Evolutionary conservation across 2,329 filamentous ascomycete species (phyloP), one percentile per base, ranked within the genome.

Genomic region (Cryoendolithus antarcticus): DNA sequence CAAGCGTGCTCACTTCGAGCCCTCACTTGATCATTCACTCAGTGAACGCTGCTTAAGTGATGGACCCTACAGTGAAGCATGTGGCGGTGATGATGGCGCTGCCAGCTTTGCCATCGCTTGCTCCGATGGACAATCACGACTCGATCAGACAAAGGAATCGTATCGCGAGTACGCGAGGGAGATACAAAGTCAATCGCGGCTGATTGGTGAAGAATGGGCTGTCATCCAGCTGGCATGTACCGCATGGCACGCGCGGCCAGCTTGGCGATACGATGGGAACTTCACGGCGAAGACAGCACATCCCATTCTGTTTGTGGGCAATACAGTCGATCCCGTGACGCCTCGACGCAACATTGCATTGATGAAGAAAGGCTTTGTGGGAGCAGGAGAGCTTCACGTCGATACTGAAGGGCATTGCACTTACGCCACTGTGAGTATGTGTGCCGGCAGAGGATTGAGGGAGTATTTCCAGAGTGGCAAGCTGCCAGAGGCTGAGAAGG

Each of bases 281-380:
- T 45, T 52, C 38, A 43, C 29, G 9, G 57, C 47, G 43, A 59
- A 65, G 19, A 74, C 68, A 5, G 60, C 64, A 6, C 65, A 72
- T 45, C 75, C 75, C 0, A 59, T 79, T 21, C 61, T 79, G 6
- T 72, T 75, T 49, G 57, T 77, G 8, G 69, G 67, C 30, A 77
- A 72, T 48, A 70, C 67, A 0, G 62, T 70, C 9, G 75, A 79
- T 41, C 75, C 76, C 0, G 71, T 79, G 1, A 78, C 74, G 0
- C 74, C 74, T 2, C 54, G 77, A 4, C 47, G 51, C 34, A 64
- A 65, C 32, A 70, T 65, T 2, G 56, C 67, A 13, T 55, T 57
- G 63, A 65, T 65, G 61, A 54, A 59, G 1, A 27, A 46, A 10
- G 45, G 46, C 1, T 71, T 71, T 44, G 58, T 62, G 0, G 64